phyloP scores from a whole-genome alignment of 2,329 filamentous ascomycete species.

The Saccharata proteae region DNA sequence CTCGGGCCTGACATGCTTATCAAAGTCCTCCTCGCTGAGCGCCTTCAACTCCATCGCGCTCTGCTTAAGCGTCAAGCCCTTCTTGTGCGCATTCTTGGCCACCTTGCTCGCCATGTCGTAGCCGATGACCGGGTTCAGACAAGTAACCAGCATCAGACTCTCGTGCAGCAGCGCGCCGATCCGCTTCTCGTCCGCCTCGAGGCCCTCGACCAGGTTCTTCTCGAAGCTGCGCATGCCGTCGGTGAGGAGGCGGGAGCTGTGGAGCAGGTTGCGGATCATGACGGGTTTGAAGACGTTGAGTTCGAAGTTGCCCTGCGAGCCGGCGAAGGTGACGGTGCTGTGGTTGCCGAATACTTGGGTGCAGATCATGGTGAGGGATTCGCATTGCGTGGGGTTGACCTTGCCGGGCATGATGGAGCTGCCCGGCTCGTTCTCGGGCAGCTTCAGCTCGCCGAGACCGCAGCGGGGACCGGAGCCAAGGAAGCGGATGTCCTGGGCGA shows the following conservation, averaged over 20 bases:
- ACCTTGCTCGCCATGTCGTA: slow-evolving; percentile 97
- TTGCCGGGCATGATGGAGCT: slow-evolving; percentile 99
- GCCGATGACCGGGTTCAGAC: slow-evolving; percentile 92
- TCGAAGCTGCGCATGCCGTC: slow-evolving; percentile 95
- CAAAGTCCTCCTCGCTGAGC: slow-evolving; percentile 79
- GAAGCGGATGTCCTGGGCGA: slow-evolving; percentile 95
- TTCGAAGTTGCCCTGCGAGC: slow-evolving; percentile 97
- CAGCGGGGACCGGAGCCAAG: slow-evolving; percentile 92
- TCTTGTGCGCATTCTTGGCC: slow-evolving; percentile 98
- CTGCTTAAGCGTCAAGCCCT: slow-evolving; percentile 86
- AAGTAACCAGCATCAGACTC: slow-evolving; percentile 96
- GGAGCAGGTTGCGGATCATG: slow-evolving; percentile 86
- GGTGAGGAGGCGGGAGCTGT: slow-evolving; percentile 76
- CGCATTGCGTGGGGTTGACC: slow-evolving; percentile 97
- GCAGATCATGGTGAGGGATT: slow-evolving; percentile 95
- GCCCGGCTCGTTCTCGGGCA: slow-evolving; percentile 96
- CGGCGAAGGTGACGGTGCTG: slow-evolving; percentile 81
- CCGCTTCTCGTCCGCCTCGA: slow-evolving; percentile 87
- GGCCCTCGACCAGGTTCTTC: slow-evolving; percentile 77
- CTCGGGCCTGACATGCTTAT: slow-evolving; percentile 79
- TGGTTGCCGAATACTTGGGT: slow-evolving; percentile 97
- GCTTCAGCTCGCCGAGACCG: slow-evolving; percentile 81
- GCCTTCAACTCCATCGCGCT: slow-evolving; percentile 89
- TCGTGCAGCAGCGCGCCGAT: slow-evolving; percentile 86
- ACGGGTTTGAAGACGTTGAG: slow-evolving; percentile 98